Evolutionary conservation across 83 land plant species (phyloP), one percentile per base, ranked within the genome.

Genomic region (Isoetes engelmannii): DNA sequence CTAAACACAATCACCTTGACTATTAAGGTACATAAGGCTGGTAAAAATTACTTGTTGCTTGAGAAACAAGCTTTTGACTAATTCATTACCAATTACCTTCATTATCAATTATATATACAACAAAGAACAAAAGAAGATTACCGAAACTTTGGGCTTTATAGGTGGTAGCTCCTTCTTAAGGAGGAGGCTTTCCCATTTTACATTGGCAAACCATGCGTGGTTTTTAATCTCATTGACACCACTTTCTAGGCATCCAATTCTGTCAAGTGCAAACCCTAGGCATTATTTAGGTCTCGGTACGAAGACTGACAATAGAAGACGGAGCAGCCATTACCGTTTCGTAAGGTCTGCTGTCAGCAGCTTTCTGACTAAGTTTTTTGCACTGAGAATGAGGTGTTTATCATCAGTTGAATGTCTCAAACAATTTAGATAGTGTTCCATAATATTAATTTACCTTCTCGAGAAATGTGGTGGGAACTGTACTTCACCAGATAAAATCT

Each of bases 381-480:
- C 67, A 64, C 67, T 64, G 67, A 0, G 45, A 37, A 2, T 28
- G 37, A 28, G 37, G 37, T 0, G 37, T 28, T 28, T 28, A 28
- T 2, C 37, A 28, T 28, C 37, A 28, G 37, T 28, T 28, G 37
- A 28, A 28, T 28, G 37, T 28, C 37, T 2, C 2, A 28, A 28
- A 28, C 37, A 42, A 37, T 44, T 1, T 63, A 63, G 46, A 8
- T 42, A 42, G 45, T 44, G 8, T 0, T 21, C 42, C 64, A 67
- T 43, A 0, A n/a, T 67, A 6, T 42, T 42, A n/a, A 43, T 4
- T 37, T 74, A 74, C 81, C 78, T 79, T 65, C 78, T 47, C 0
- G 81, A 79, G 50, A 79, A 79, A 65, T 74, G 78, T 41, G 60
- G 69, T n/a, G 81, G 81, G 65, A 79, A 79, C 45, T 72, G 80